Percentiles rank a stretch among this genome's conserved stretches.
Conservation (phyloP, 306 rosid genomes). For the Rosa lucieae region DNA sequence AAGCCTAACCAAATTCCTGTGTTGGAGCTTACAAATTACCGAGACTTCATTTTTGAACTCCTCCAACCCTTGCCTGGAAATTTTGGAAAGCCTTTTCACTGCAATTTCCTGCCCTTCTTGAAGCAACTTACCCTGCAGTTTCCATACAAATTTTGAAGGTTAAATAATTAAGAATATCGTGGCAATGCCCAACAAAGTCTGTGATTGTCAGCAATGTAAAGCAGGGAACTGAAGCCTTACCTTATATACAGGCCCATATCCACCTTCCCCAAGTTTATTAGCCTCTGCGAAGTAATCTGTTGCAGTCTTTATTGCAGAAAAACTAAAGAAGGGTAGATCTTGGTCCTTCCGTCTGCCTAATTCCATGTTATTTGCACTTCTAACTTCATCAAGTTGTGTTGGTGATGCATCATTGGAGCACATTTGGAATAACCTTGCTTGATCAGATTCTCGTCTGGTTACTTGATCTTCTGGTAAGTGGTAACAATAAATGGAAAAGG, state of each 20-base stretch:
- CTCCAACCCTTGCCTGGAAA: constrained; percentile 18
- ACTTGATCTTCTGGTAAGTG: constrained; percentile 11
- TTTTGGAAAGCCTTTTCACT: constrained; percentile 19
- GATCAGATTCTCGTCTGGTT: not conserved
- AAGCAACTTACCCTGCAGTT: constrained; percentile 15
- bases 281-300: constrained; percentile 12
- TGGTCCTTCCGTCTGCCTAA: constrained; percentile 8
- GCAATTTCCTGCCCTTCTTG: constrained; percentile 17
- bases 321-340: constrained; percentile 13
- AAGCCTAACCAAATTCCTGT: constrained; percentile 25
- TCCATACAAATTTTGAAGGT: not conserved
- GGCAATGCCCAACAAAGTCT: not conserved
- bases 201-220: not conserved
- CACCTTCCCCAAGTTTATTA: constrained; percentile 21
- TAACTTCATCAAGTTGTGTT: not conserved
- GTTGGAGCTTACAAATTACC: constrained; percentile 23
- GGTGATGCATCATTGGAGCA: constrained; percentile 10
- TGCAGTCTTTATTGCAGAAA: constrained; percentile 8
- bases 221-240: not conserved
- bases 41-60: constrained; percentile 25
- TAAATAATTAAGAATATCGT: not conserved
- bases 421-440: constrained; percentile 13
- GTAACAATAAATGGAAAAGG: not conserved
- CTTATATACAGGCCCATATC: constrained; percentile 22
- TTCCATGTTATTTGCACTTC: constrained; percentile 4